phyloP scores from a whole-genome alignment of 805 yeast species.

The Ogataea chonburiensis region DNA sequence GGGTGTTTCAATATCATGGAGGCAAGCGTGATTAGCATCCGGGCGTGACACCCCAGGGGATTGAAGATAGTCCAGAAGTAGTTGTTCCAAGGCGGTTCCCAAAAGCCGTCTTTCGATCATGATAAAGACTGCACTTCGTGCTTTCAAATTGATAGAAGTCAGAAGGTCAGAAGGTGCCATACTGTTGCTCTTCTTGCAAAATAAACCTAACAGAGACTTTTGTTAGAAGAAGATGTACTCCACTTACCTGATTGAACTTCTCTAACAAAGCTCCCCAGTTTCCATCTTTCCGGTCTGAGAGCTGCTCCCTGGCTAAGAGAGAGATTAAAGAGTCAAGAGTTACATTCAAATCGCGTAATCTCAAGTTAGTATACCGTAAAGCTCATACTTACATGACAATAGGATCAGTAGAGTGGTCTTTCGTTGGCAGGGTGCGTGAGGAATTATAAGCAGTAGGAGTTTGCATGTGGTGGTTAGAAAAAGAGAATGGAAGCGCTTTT shows the following conservation, averaged over 20 bases:
- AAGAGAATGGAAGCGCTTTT: no score
- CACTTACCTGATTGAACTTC: neutral
- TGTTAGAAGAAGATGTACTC: neutral
- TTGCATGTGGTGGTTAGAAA: no score
- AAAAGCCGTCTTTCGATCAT: slow-evolving; percentile 5
- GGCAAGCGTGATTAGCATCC: neutral
- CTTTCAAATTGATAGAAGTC: neutral
- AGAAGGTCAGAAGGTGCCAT: no score
- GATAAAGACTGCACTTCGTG: slow-evolving; percentile 1
- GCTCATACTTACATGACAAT: neutral
- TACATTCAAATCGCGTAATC: neutral
- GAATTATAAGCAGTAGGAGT: no score
- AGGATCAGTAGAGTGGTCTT: neutral
- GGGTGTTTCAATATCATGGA: no score
- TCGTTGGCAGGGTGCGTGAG: neutral
- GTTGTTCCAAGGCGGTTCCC: slow-evolving; percentile 4
- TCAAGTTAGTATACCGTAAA: neutral
- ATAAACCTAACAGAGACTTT: no score
- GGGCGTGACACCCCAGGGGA: neutral
- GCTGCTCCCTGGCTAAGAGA: neutral
- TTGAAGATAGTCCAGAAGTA: slow-evolving; percentile 1
- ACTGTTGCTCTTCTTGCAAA: no score
- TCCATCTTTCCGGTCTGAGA: neutral
- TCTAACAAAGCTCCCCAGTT: neutral
- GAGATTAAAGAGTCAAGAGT: neutral